Evolutionary conservation across 257 asterid species (phyloP), one percentile per base, ranked within the genome.

Genomic region (Solanum pinnatisectum): DNA sequence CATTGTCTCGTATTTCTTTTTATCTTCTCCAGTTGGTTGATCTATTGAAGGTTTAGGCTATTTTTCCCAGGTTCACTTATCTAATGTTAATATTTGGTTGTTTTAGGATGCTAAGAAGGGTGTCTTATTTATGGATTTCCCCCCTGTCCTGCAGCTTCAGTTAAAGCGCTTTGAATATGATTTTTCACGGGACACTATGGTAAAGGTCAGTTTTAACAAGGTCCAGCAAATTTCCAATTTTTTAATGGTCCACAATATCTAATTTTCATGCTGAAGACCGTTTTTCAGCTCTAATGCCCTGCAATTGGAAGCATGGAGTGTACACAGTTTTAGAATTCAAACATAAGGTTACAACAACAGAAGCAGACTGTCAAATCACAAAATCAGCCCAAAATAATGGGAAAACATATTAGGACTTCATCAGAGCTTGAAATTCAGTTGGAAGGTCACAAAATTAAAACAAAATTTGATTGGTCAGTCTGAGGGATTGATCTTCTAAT

Each of bases 81-180:
- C 22, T 77, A 77, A 37, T 40, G 32, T 39, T 77, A 67, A 88
- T 11, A 74, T 65, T 25, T 89, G 83, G 84, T 84, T 72, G 85
- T 87, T 92, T 74, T 90, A 97, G 99, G 99, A 97, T 95, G 99
- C 99, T 52, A 97, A 90, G 93, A 97, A 95, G 92, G 99, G 99
- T 83, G 99, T 95, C 86, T 92, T 97, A 89, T 97, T 97, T 92
- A 93, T 94, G 83, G 98, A 96, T 92, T 95, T 93, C 90, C 99
- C 99, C 88, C 99, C 99, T 56, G 98, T 97, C 86, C 97, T 97
- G 77, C 99, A 97, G 95, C 98, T 97, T 91, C 98, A 97, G 93
- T 95, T 97, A 87, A 96, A 96, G 93, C 97, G 98, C 59, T 96
- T 96, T 91, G 99, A 97, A 93, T 97, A 97, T 84, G 99, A 97